A percentile compares a stretch with the other conserved stretches of the same genome.
Conservation (phyloP, 495 filamentous ascomycete species). For the Xylaria bambusicola region DNA sequence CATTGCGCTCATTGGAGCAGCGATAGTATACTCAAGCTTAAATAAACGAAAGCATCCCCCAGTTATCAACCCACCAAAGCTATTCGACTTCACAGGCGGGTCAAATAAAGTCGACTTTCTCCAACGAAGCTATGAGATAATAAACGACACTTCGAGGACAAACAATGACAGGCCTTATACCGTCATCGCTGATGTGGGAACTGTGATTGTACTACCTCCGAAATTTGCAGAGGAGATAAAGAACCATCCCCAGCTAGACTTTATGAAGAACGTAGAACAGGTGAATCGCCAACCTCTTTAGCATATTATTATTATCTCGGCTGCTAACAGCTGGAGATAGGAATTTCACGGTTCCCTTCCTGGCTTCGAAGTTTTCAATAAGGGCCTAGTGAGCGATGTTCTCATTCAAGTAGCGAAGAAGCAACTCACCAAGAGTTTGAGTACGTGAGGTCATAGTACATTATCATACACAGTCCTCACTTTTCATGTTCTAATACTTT, state of each 20-base stretch:
- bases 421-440: conserved; percentile 52
- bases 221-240: conserved; percentile 51
- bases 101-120: conserved; percentile 2
- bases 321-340: conserved; percentile 17
- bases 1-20: not conserved
- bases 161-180: conserved; percentile 7
- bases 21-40: not conserved
- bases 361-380: conserved; percentile 49
- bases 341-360: conserved; percentile 46
- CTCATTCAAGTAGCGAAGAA: conserved; percentile 45
- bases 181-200: conserved; percentile 23
- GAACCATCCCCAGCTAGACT: conserved; percentile 39
- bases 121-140: conserved; percentile 1
- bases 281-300: not conserved
- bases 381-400: conserved; percentile 23
- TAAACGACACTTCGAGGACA: not conserved
- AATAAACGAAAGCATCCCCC: not conserved
- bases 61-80: conserved; percentile 1
- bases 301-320: not conserved
- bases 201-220: conserved; percentile 45
- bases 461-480: conserved; percentile 9
- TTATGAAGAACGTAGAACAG: conserved; percentile 31
- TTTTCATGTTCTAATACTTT: conserved; percentile 17
- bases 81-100: not conserved
- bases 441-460: too few relatives aligned